Conservation (phyloP, 306 rosid genomes). For the Delonix regia region DNA sequence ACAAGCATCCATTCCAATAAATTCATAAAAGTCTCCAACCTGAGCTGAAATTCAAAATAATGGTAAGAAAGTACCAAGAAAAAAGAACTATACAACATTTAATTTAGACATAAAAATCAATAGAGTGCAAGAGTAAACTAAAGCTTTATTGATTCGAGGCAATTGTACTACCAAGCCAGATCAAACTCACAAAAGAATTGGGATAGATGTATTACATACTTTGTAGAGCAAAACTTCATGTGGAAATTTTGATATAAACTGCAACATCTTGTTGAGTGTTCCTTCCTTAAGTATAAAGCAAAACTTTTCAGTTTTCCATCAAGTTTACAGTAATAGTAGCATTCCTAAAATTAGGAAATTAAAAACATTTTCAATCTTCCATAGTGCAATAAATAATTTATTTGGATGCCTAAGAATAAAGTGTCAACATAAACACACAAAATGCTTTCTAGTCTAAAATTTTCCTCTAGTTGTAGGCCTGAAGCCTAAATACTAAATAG, state of each 20-base stretch:
- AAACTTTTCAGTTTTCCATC: constrained; percentile 10
- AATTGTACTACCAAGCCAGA: constrained; percentile 13
- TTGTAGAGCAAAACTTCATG: constrained; percentile 89
- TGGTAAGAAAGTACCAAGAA: not conserved
- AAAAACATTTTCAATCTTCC: constrained; percentile 1
- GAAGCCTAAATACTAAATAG: not conserved
- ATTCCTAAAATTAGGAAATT: constrained; percentile 7
- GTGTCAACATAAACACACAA: not conserved
- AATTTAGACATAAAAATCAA: not conserved
- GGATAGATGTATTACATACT: constrained; percentile 55
- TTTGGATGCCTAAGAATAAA: not conserved
- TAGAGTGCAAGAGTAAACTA: constrained; percentile 2
- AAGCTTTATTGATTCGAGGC: constrained; percentile 13
- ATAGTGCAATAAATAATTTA: constrained; percentile 15
- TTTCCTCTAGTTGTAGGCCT: not conserved
- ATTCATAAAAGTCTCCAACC: constrained; percentile 98
- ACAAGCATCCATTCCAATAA: constrained; percentile 89
- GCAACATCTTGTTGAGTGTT: constrained; percentile 84
- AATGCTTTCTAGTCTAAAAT: not conserved
- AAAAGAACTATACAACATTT: not conserved
- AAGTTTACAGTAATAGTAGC: constrained; percentile 6
- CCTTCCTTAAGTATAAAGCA: constrained; percentile 78
- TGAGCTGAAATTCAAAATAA: constrained; percentile 34
- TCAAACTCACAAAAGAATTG: constrained; percentile 15
- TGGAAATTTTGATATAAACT: constrained; percentile 90